Percentiles rank a stretch among this genome's conserved stretches.
Evolutionary conservation across 1,284 basidiomycete genomes (phyloP).

Genomic region (Coriolopsis trogii): DNA sequence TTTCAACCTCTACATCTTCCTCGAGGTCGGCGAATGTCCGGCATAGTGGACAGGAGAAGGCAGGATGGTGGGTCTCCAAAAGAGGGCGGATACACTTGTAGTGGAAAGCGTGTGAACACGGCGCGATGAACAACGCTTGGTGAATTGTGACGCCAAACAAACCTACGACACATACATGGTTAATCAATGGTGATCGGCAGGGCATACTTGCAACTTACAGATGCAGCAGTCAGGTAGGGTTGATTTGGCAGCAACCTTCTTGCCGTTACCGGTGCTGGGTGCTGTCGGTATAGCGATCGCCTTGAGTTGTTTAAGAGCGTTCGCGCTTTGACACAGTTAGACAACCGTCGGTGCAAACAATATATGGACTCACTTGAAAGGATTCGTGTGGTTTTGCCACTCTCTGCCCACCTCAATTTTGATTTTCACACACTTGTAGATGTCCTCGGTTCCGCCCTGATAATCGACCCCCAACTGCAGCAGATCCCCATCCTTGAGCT

Average conservation of each 20-base stretch:
- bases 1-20: constrained; percentile 96
- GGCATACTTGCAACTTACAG: constrained; percentile 55
- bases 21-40: constrained; percentile 93
- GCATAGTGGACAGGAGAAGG: constrained; percentile 95
- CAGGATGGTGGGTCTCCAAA: constrained; percentile 85
- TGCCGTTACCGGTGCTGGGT: constrained; percentile 20
- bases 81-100: constrained; percentile 98
- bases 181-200: not conserved
- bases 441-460: constrained; percentile 96
- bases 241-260: constrained; percentile 47
- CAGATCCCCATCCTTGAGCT: constrained; percentile 93
- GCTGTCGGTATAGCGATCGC: constrained; percentile 56
- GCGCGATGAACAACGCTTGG: constrained; percentile 96
- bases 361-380: constrained; percentile 83
- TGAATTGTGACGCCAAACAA: constrained; percentile 93
- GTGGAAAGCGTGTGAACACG: constrained; percentile 96
- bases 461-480: constrained; percentile 98
- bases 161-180: constrained; percentile 45
- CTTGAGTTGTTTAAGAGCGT: constrained; percentile 81
- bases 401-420: constrained; percentile 89
- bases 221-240: constrained; percentile 92
- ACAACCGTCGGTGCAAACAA: constrained; percentile 8
- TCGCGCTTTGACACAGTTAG: constrained; percentile 50
- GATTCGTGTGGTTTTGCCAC: constrained; percentile 89
- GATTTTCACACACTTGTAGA: constrained; percentile 98